Evolutionary conservation across 139 green algal species (phyloP), one percentile per base, ranked within the genome.

Genomic region (Cymbomonas tetramitiformis): DNA sequence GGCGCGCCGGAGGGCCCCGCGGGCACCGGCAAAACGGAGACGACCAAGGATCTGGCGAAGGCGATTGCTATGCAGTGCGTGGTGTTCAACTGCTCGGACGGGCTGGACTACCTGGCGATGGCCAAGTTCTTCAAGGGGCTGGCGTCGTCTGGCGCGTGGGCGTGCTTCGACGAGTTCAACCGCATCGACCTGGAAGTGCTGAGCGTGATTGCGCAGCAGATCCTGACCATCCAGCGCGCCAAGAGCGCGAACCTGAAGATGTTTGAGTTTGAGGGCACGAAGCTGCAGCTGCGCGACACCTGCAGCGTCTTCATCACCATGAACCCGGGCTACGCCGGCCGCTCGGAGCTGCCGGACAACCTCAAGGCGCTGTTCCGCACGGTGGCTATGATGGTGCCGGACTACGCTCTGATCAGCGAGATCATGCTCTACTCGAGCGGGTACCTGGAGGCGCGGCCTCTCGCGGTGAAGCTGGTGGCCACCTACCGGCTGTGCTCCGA

Each of bases 81-180:
- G 31, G 82, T 92, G 9, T 92, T 92, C 72, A 92, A 92, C 70
- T 92, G 83, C 72, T 81, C 69, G 15, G 83, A 88, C 58, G 77
- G 78, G 4, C 68, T 92, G 19, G 83, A 92, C 55, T 87, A 86
- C 69, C 59, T 79, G 9, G 78, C 78, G 28, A 87, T 89, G 79
- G 76, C 69, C 57, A 82, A 82, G 54, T 84, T 86, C 67, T 87
- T 87, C 72, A 87, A 85, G 61, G 79, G 79, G 9, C 70, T 87
- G 32, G 79, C 79, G 0, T 79, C 70, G 50, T 65, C 56, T 21
- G 79, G 79, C 41, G 75, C 79, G 7, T 87, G 79, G 79, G 75
- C 77, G 0, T 87, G 79, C 75, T 75, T 75, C 31, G 67, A 75
- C 52, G 67, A 75, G 61, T 76, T 76, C 63, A 76, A 76, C 61